These are phyloP conservation scores for Iodosphaeria phyllophila DNA, from an alignment of 2,329 filamentous ascomycete species.

Conservation along the genomic window DNA sequence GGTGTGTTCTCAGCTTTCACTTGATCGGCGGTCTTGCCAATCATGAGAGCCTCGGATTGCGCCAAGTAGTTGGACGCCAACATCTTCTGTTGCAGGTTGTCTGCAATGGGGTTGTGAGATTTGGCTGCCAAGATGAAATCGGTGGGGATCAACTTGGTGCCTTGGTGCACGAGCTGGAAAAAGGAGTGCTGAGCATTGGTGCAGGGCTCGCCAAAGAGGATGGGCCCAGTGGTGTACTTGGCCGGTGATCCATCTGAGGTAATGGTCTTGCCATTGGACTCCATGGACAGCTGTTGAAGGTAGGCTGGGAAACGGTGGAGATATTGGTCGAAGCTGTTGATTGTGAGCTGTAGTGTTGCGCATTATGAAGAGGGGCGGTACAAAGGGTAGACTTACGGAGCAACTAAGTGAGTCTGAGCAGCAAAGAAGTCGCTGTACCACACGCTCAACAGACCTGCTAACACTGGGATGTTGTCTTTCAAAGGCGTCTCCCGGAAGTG, in stretches of 20 bases:
- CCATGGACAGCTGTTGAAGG: slow-evolving; percentile 97
- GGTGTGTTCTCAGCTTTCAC: slow-evolving; percentile 58
- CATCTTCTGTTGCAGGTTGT: slow-evolving; percentile 94
- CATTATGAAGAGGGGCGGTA: no score
- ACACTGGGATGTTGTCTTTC: slow-evolving; percentile 83
- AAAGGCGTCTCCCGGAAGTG: slow-evolving; percentile 87
- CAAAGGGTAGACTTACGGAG: slow-evolving; percentile 80
- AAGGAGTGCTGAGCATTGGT: slow-evolving; percentile 99
- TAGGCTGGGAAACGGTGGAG: slow-evolving; percentile 98
- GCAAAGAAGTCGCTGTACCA: slow-evolving; percentile 99
- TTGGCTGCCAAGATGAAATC: slow-evolving; percentile 95
- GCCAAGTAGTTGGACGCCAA: slow-evolving; percentile 83
- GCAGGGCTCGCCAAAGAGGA: slow-evolving; percentile 93
- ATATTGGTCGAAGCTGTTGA: slow-evolving; percentile 79
- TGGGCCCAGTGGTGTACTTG: slow-evolving; percentile 92
- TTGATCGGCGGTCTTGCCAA: slow-evolving; percentile 69
- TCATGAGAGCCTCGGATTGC: slow-evolving; percentile 78
- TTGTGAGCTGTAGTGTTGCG: no score
- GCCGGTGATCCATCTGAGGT: slow-evolving; percentile 76
- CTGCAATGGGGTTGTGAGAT: slow-evolving; percentile 87
- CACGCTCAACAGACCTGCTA: slow-evolving; percentile 84
- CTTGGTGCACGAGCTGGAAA: slow-evolving; percentile 98
- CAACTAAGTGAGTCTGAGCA: slow-evolving; percentile 91
- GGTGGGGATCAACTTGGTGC: slow-evolving; percentile 94
- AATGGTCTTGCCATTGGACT: slow-evolving; percentile 96